These are phyloP conservation scores for Sphagnum contortum DNA, from an alignment of 225 moss, liverwort and hornwort species.

Conservation along the genomic window DNA sequence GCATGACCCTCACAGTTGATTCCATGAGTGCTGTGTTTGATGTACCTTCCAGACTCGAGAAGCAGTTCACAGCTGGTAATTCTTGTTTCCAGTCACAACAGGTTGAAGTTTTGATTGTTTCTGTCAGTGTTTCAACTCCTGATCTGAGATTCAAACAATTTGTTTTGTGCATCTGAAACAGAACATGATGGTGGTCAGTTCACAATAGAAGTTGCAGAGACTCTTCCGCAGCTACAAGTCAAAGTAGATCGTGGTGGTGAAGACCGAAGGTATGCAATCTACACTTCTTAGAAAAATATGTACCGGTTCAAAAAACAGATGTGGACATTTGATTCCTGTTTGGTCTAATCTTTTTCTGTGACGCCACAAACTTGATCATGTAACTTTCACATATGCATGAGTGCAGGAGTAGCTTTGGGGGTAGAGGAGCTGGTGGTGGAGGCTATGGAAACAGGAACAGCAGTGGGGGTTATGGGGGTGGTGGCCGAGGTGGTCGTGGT, in stretches of 20 bases:
- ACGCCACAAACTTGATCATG: no score
- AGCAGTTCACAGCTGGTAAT: conserved; percentile 44
- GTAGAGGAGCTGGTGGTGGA: conserved; percentile 40
- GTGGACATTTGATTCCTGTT: background rate
- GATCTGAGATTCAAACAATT: background rate
- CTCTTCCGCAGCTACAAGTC: conserved; percentile 55
- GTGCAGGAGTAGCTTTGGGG: conserved; percentile 26
- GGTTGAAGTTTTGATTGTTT: background rate
- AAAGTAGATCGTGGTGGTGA: conserved; percentile 41
- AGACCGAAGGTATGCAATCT: conserved; percentile 15
- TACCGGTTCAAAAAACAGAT: background rate
- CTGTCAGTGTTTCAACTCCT: background rate
- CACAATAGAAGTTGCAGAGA: conserved; percentile 60
- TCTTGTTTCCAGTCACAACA: background rate
- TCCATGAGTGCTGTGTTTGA: conserved; percentile 83
- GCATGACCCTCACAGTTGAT: conserved; percentile 75
- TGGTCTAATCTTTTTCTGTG: background rate
- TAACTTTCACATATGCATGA: conserved; percentile 1
- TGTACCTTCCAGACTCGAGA: conserved; percentile 43
- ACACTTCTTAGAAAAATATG: conserved; percentile 13
- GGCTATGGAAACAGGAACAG: conserved; percentile 23
- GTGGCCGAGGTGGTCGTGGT: background rate
- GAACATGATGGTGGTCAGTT: conserved; percentile 64
- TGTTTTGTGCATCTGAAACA: background rate
- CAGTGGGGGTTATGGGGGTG: conserved; percentile 28